Evolutionary conservation across 202 grass and related monocot genomes (phyloP), one percentile per base, ranked within the genome.

Genomic region (Panicum hallii): DNA sequence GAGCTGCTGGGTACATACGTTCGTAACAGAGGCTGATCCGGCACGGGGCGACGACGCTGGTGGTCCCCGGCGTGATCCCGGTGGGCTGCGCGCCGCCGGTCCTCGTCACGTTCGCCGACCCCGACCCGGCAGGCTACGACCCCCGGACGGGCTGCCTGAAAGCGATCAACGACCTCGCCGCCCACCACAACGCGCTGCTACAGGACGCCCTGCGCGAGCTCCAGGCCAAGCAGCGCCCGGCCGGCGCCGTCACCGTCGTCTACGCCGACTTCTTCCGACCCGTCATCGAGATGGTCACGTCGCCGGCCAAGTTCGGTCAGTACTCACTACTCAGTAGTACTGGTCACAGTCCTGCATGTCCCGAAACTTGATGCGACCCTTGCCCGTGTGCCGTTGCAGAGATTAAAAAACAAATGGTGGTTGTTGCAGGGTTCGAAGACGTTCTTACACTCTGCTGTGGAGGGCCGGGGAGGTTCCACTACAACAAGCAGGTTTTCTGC

Each of bases 61-160:
- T 88, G 36, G 92, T 97, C 30, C 75, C 92, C 2, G 94, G 94
- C 6, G 67, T 80, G 10, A 64, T 86, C 1, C 92, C 94, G 1
- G 45, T 71, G 0, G 94, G 94, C 11, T 97, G 92, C 56, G 0
- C 71, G 17, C 90, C 92, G 30, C 65, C 71, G 2, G 26, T 70
- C 1, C 58, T 92, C 22, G 58, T 56, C 11, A 11, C 83, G 11
- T 88, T 83, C 48, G 22, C 38, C 10, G 71, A 32, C 42, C 10
- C 13, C 1, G 54, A 86, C 72, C 83, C 87, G 17, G 45, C 77
- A 5, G 86, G 54, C 5, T 92, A 90, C 57, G 82, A 97, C 4
- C 4, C 79, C 15, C 28, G 62, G 57, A 87, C 81, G 0, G 86
- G 92, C 4, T 97, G 91, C 80, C 86, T 90, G 28, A 80, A 75